Evolutionary conservation across 768 basidiomycete species (phyloP), one percentile per base, ranked within the genome.

Genomic region (Tricholoma sp.): DNA sequence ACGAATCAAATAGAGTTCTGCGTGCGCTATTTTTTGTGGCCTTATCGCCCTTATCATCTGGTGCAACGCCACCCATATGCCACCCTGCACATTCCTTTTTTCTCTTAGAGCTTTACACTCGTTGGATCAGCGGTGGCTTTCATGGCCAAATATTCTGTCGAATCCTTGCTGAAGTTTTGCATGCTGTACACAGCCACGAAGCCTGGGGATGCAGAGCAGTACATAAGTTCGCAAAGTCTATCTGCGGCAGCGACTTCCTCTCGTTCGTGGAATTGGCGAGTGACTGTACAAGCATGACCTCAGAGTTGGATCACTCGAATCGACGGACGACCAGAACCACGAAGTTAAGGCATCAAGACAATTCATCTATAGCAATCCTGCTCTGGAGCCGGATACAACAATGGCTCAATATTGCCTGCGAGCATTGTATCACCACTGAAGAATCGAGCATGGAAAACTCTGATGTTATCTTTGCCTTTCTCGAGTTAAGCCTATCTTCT

Each of bases 41-140:
- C 22, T 63, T 80, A 27, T 52, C 67, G 4, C 59, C 76, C 11
- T 52, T 65, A 22, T 55, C 66, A 27, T 45, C 59, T 16, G 57
- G 58, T n/a, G 60, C 60, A 53, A 54, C 50, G 12, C 69, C 73
- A 2, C 70, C 69, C 11, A 67, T 78, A 43, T 73, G 71, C 16
- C 78, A 82, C 54, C 74, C 79, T 3, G 70, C 74, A 2, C 79
- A 83, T 65, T 67, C 70, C 11, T 70, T 69, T 50, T 84, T 79
- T 62, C 74, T 85, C 39, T 58, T 74, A 14, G 75, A 79, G 46
- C 71, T 84, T 27, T 70, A 69, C 45, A 61, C 65, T n/a, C 67
- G 64, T 43, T 84, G 82, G 76, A 67, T 58, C 47, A 62, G 59
- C 21, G 69, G 58, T 21, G 54, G 60, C 62, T 50, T 62, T 56